Base-by-base conservation (phyloP, 139 green algal genomes). In the Pleodorina starrii region DNA sequence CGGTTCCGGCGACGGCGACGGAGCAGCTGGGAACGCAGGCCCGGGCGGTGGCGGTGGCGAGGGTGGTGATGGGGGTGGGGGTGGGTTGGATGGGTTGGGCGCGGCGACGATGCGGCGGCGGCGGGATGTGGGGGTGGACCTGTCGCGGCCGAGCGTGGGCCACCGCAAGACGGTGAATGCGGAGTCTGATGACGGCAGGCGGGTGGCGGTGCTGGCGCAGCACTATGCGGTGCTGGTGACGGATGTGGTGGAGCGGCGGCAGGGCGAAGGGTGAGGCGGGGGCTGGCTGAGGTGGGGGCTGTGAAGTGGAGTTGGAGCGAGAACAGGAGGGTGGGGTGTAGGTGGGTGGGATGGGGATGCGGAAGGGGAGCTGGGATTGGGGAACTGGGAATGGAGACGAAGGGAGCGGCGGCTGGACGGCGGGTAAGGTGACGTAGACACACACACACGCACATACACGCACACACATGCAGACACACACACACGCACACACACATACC, bases 111-210 rank as follows among this genome's bases (percentile, higher is more conserved):
- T n/a, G n/a, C n/a, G n/a, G n/a, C n/a, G n/a, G n/a, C 7, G 32
- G 10, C 29, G 21, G 48, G 48, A 57, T 12, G 48, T 57, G 51
- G 51, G 27, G 17, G 59, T 59, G 60, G 7, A 27, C 48, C 27
- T 46, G 27, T 66, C 82, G 14, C 72, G 83, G 66, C 95, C 94
- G 21, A 94, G 82, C 21, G 93, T 97, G 60, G 69, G 79, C 21
- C 93, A 93, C 60, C 90, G 94, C 60, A 96, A 97, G 92, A 94
- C 93, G 2, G 90, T 95, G 78, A 96, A 96, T 72, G 93, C 93
- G 5, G 78, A 74, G 12, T 75, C 93, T 54, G 4, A 0, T 5
- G 40, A 92, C 5, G 93, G 90, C 9, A 60, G 44, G 27, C 50
- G 79, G 14, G 84, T 94, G 14, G 84, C 92, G 2, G 94, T 97